Evolutionary conservation across 2,329 filamentous ascomycete genomes (phyloP).

Genomic region (Nothomitra cinnamomea): DNA sequence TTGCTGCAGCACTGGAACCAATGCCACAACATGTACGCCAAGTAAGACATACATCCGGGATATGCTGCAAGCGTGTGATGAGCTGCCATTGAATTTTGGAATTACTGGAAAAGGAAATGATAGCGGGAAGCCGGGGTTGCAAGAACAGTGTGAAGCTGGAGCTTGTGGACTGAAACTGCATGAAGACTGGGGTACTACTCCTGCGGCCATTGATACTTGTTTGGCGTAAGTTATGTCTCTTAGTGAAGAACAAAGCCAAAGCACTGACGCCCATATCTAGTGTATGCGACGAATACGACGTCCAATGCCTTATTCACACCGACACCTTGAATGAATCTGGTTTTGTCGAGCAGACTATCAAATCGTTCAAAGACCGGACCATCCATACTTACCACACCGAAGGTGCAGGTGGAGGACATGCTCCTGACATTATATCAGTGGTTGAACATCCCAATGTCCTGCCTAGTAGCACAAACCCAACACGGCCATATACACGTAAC

Average conservation of each 20-base stretch:
- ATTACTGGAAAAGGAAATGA: conserved; percentile 94
- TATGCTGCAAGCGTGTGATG: conserved; percentile 80
- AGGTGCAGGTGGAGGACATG: conserved; percentile 85
- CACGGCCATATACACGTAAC: conserved; percentile 75
- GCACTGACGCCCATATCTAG: conserved; percentile 11
- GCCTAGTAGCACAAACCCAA: conserved; percentile 83
- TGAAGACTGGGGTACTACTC: conserved; percentile 90
- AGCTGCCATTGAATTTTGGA: conserved; percentile 69
- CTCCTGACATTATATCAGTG: conserved; percentile 87
- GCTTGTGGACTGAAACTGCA: conserved; percentile 86
- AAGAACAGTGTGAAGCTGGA: conserved; percentile 67
- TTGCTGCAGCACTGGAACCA: conserved; percentile 56
- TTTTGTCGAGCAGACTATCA: conserved; percentile 85
- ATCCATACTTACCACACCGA: conserved; percentile 98
- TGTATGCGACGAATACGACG: conserved; percentile 79
- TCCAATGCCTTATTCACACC: conserved; percentile 89
- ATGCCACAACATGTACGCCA: conserved; percentile 85
- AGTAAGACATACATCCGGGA: conserved; percentile 65
- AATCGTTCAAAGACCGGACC: conserved; percentile 67
- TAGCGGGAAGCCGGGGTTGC: conserved; percentile 48
- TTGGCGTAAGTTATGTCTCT: conserved; percentile 25
- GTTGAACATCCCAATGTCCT: conserved; percentile 81
- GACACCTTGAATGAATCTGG: conserved; percentile 93
- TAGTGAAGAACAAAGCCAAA: not conserved
- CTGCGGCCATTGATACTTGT: conserved; percentile 79